These are phyloP conservation scores for Pisolithus tinctorius DNA, from an alignment of 768 basidiomycete species.

Conservation along the genomic window DNA sequence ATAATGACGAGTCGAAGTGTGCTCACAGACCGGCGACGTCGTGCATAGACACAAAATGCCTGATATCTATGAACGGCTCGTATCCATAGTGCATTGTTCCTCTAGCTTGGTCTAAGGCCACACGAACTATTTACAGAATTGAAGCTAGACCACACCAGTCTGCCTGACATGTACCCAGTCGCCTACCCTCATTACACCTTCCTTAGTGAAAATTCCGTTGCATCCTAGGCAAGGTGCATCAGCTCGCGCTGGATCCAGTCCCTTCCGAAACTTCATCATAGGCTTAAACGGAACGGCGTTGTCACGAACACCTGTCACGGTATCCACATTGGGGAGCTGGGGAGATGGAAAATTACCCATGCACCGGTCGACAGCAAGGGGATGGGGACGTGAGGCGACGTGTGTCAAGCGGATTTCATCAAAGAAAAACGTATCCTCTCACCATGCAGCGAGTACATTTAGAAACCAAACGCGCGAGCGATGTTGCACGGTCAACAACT, in stretches of 20 bases:
- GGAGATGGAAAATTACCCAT: constrained; percentile 1
- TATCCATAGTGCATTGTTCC: too few relatives aligned
- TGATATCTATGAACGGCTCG: too few relatives aligned
- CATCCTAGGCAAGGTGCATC: constrained; percentile 60
- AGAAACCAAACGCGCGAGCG: constrained; percentile 50
- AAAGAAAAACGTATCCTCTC: constrained; percentile 18
- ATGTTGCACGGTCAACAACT: constrained; percentile 9
- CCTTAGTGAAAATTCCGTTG: constrained; percentile 48
- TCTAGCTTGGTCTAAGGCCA: too few relatives aligned
- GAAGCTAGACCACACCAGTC: constrained; percentile 25
- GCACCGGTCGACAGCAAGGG: not conserved
- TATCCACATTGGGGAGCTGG: constrained; percentile 70
- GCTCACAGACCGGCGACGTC: too few relatives aligned
- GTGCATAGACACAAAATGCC: too few relatives aligned
- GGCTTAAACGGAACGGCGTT: constrained; percentile 71
- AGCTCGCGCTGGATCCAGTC: constrained; percentile 43
- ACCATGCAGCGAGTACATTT: constrained; percentile 72
- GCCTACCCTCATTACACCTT: constrained; percentile 53
- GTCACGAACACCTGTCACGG: constrained; percentile 58
- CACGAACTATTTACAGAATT: too few relatives aligned
- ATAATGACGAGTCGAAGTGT: too few relatives aligned
- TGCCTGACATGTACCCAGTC: constrained; percentile 49
- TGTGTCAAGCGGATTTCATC: constrained; percentile 2
- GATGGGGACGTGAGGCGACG: not conserved
- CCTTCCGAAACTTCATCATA: constrained; percentile 64